Evolutionary conservation across 768 basidiomycete species (phyloP), one percentile per base, ranked within the genome.

Genomic region (Hebeloma cylindrosporum): DNA sequence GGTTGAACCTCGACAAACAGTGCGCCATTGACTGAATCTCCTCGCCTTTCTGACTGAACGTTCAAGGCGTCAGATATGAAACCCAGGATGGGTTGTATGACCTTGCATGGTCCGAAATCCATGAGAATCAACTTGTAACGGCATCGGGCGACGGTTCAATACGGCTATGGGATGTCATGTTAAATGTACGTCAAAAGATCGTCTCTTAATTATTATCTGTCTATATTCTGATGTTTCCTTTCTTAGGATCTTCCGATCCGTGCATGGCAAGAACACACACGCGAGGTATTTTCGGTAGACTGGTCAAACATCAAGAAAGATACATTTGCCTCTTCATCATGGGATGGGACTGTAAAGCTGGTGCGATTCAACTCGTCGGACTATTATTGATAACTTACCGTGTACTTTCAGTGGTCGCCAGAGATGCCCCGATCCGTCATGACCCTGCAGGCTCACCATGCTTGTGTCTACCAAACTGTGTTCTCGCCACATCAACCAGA

Each of bases 261-360:
- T 49, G 81, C 80, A 37, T 98, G 95, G 94, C 87, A 91, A 56
- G 95, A 98, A 65, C 95, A 98, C 65, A 81, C 84, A 9, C 80
- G 85, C 38, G 95, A 98, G 62, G 91, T 93, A 5, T 93, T 90
- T 70, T 87, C 86, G 8, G 81, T 97, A 4, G 91, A 98, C 63
- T 98, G 95, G 94, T 93, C 87, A 50, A 98, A 96, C 66, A 64
- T 94, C 50, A 82, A 85, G 56, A 96, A 95, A 61, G 87, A 92
- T 52, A 78, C 79, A 1, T 94, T 96, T 62, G 79, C 77, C 7
- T 93, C 93, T 8, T 79, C 89, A 18, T 90, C 86, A 9, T 97
- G 94, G 94, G 95, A 98, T 59, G 92, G 91, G 20, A 78, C 75
- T 10, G 77, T 94, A 30, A 97, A 96, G 68, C 57, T 96, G 36